Evolutionary conservation across 1,139 yeast genomes (phyloP).

Genomic region (Saccharomyces hybrid): DNA sequence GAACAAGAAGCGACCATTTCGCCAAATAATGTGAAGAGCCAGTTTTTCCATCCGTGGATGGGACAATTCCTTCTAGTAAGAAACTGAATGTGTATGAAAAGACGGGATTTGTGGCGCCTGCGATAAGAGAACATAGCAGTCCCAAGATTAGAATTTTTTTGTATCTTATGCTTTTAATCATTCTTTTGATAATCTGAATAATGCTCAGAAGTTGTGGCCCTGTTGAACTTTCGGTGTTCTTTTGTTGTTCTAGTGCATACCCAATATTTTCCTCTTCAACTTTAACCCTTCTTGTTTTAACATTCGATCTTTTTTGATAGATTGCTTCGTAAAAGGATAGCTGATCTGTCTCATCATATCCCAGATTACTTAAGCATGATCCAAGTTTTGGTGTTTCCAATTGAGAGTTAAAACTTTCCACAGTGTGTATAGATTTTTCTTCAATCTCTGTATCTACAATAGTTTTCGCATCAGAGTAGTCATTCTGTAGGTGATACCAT

Average conservation of each 20-base stretch:
- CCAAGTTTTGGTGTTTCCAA: conserved; percentile 9
- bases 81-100: conserved; percentile 75
- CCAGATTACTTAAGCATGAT: conserved; percentile 3
- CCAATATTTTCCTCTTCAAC: background rate
- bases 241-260: conserved; percentile 5
- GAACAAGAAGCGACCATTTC: conserved; percentile 62
- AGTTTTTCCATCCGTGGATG: conserved; percentile 32
- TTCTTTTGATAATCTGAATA: conserved; percentile 34
- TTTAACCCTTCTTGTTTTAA: background rate
- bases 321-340: background rate
- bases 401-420: conserved; percentile 6
- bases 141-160: conserved; percentile 45
- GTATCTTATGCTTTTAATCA: conserved; percentile 33
- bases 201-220: conserved; percentile 29
- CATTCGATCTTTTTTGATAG: background rate
- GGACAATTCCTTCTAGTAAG: conserved; percentile 51
- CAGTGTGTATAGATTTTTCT: background rate
- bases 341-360: background rate
- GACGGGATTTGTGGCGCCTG: conserved; percentile 64
- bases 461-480: background rate
- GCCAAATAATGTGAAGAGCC: conserved; percentile 35
- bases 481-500: background rate
- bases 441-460: background rate
- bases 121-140: conserved; percentile 42
- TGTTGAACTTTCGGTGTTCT: conserved; percentile 2